Percentiles rank a stretch among this genome's conserved stretches.
These are phyloP conservation scores for Suhomyces prunicola DNA, from an alignment of 805 yeast species.

Conservation along the genomic window DNA sequence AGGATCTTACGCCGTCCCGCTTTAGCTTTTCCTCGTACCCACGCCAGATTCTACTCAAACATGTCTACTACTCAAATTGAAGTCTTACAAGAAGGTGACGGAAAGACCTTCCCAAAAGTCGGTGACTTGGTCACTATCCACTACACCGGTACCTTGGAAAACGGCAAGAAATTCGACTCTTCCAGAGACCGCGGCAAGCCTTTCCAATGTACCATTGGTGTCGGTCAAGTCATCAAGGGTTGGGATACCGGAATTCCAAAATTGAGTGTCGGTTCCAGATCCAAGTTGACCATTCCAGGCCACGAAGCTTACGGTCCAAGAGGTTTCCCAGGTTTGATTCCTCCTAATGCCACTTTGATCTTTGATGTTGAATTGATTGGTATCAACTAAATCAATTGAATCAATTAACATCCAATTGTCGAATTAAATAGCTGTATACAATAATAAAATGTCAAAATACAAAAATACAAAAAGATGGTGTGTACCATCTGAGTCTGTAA, in stretches of 20 bases:
- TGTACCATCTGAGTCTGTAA: no score
- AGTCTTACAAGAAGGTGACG: conserved; percentile 66
- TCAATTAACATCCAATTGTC: background rate
- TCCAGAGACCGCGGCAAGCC: conserved; percentile 94
- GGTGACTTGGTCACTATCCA: conserved; percentile 93
- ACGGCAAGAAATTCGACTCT: conserved; percentile 94
- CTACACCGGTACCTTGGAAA: conserved; percentile 92
- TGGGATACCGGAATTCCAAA: conserved; percentile 96
- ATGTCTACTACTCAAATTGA: conserved; percentile 44
- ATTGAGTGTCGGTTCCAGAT: conserved; percentile 89
- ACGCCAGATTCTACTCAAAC: conserved; percentile 1
- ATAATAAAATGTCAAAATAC: no score
- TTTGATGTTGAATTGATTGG: conserved; percentile 75
- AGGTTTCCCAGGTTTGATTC: conserved; percentile 96
- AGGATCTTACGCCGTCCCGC: background rate
- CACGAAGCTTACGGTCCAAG: conserved; percentile 89
- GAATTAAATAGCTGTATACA: background rate
- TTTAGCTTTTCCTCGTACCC: background rate
- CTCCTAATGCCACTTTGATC: conserved; percentile 91
- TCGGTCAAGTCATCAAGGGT: conserved; percentile 93
- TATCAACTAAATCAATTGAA: conserved; percentile 38
- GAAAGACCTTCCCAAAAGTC: conserved; percentile 75
- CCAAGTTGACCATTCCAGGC: conserved; percentile 89
- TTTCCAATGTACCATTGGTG: conserved; percentile 91
- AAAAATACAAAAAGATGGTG: no score